Base-by-base conservation (phyloP, 2,329 filamentous ascomycete genomes). In the Escovopsis sp. region DNA sequence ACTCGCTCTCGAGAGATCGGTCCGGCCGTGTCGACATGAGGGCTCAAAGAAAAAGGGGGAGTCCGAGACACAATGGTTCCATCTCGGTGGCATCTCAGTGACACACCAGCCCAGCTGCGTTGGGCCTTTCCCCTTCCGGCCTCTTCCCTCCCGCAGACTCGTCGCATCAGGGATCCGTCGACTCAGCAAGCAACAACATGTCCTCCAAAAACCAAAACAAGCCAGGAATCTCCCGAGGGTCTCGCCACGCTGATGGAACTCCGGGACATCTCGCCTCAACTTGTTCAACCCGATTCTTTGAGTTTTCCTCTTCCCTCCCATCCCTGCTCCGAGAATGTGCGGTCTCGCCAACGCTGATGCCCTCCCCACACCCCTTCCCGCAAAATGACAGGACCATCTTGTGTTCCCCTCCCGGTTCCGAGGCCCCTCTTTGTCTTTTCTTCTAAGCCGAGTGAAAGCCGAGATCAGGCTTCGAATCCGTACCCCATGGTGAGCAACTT, bases 321-420 rank as follows among this genome's bases (percentile, higher is more conserved):
- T 11, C 28, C 28, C 28, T 11, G 8, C 11, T 11, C 4, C 11
- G 8, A 11, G 28, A 3, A 11, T 9, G 28, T 7, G 28, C 15
- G 33, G 40, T 43, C 41, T 36, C 35, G 38, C 33, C 23, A 39
- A 36, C 18, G 11, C 32, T 15, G 34, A 15, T 23, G 15, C n/a
- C 12, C 34, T 37, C 15, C 26, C 41, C 38, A 41, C 44, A 43
- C 38, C 41, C 41, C 38, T 45, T 33, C 38, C 40, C 44, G 41
- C 44, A 43, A 43, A 39, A 45, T 45, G 44, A 45, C 44, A 45
- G 41, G 44, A 37, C 41, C 28, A 33, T 33, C 30, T 45, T 38
- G 41, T 43, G 41, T 2, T 15, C 15, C 15, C 15, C 15, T 15
- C 15, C 15, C 15, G 15, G 15, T 15, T 15, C 15, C 15, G 15